Percentiles rank a stretch among this genome's conserved stretches.
Evolutionary conservation across 164 flowering plant genomes (phyloP).

Genomic region (Tetrastigma voinierianum): DNA sequence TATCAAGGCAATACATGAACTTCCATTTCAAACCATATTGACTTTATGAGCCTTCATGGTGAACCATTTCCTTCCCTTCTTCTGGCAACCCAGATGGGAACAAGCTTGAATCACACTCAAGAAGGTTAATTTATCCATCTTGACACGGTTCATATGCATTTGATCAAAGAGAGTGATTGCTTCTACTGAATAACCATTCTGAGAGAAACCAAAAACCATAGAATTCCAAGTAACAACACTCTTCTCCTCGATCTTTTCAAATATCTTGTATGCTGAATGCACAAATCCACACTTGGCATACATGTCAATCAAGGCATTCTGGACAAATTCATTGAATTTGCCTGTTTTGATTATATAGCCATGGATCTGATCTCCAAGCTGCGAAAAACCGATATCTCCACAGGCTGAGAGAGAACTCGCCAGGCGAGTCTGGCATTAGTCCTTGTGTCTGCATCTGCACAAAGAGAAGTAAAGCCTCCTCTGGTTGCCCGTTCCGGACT

Average conservation of each 20-base stretch:
- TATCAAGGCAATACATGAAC: slow-evolving; percentile 47
- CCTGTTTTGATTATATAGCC: slow-evolving; percentile 44
- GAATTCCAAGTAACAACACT: slow-evolving; percentile 61
- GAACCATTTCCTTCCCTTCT: slow-evolving; percentile 79
- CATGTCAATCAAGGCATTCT: slow-evolving; percentile 73
- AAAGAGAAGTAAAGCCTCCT: slow-evolving; percentile 47
- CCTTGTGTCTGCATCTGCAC: slow-evolving; percentile 41
- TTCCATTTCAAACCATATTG: slow-evolving; percentile 41
- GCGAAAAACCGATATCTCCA: slow-evolving; percentile 32
- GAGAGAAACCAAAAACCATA: slow-evolving; percentile 71
- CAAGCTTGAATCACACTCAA: slow-evolving; percentile 73
- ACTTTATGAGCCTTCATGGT: slow-evolving; percentile 65
- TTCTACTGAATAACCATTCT: slow-evolving; percentile 60
- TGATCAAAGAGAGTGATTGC: slow-evolving; percentile 60
- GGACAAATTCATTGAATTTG: slow-evolving; percentile 53
- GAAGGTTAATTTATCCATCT: slow-evolving; percentile 59
- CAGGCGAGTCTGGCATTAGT: slow-evolving; percentile 57
- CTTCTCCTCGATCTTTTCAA: slow-evolving; percentile 25
- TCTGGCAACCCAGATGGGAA: slow-evolving; percentile 56
- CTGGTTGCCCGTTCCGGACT: slow-evolving; percentile 41
- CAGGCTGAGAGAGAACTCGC: slow-evolving; percentile 67
- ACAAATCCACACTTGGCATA: slow-evolving; percentile 63
- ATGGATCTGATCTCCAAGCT: slow-evolving; percentile 65
- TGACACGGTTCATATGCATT: slow-evolving; percentile 45
- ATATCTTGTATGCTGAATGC: slow-evolving; percentile 46